Percentiles rank a stretch among this genome's conserved stretches.
Conservation (phyloP, 2,329 filamentous ascomycete species). For the Lecanicillium sp. region DNA sequence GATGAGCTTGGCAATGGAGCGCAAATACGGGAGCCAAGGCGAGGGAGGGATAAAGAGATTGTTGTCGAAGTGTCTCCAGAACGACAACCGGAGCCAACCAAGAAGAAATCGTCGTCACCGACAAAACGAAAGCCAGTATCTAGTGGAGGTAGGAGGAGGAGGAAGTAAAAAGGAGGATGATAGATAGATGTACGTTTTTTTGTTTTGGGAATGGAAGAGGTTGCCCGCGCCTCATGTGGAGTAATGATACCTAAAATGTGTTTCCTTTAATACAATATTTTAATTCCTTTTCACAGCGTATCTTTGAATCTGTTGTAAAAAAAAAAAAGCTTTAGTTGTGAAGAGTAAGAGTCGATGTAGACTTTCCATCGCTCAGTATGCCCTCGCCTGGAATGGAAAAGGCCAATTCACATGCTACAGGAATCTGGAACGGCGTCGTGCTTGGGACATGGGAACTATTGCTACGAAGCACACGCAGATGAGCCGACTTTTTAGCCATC, state of each 20-base stretch:
- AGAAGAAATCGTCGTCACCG: slow-evolving; percentile 33
- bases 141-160: slow-evolving; percentile 24
- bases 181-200: slow-evolving; percentile 3
- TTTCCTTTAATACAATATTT: neutral
- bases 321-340: neutral
- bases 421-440: too few relatives aligned
- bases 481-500: too few relatives aligned
- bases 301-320: too few relatives aligned
- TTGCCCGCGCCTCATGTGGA: slow-evolving; percentile 3
- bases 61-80: slow-evolving; percentile 28
- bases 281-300: slow-evolving; percentile 1
- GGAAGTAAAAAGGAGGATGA: neutral
- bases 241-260: slow-evolving; percentile 1
- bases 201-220: neutral
- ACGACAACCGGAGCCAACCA: slow-evolving; percentile 19
- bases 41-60: slow-evolving; percentile 26
- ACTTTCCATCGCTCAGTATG: too few relatives aligned
- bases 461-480: too few relatives aligned
- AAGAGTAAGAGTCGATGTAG: too few relatives aligned
- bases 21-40: slow-evolving; percentile 20
- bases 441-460: too few relatives aligned
- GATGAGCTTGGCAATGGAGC: slow-evolving; percentile 27
- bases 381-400: too few relatives aligned
- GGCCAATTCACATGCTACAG: too few relatives aligned
- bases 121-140: slow-evolving; percentile 30